Conservation (phyloP, 1,284 basidiomycete species). For the Trametes versicolor region DNA sequence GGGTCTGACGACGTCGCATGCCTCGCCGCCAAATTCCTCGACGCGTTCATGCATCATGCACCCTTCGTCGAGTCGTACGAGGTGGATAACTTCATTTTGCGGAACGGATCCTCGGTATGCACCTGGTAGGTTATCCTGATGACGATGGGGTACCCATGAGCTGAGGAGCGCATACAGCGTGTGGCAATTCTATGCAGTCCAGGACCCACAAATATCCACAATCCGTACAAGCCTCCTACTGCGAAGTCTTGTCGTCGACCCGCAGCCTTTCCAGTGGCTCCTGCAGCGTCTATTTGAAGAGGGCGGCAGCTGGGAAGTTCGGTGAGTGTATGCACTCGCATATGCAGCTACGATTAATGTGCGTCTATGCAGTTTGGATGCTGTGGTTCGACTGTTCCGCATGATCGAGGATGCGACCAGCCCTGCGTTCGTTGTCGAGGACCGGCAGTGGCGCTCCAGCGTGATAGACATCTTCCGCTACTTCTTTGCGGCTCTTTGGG, state of each 20-base stretch:
- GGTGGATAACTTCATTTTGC: conserved; percentile 74
- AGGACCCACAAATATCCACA: conserved; percentile 58
- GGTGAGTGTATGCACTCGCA: conserved; percentile 45
- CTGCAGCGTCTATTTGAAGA: conserved; percentile 51
- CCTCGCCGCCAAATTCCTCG: conserved; percentile 70
- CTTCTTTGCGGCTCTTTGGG: conserved; percentile 72
- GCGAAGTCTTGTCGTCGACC: conserved; percentile 68
- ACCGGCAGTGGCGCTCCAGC: conserved; percentile 71
- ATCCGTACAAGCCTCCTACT: conserved; percentile 65
- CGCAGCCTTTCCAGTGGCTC: conserved; percentile 65
- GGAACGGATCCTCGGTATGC: conserved; percentile 63
- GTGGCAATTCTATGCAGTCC: conserved; percentile 73
- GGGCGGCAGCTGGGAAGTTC: conserved; percentile 54
- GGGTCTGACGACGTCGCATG: conserved; percentile 61
- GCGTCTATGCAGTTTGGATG: conserved; percentile 43
- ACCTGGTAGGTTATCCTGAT: conserved; percentile 55
- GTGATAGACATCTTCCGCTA: conserved; percentile 64
- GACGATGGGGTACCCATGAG: no score
- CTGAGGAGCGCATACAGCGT: conserved; percentile 51
- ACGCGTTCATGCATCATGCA: conserved; percentile 64
- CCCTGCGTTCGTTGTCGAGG: conserved; percentile 66
- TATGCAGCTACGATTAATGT: not conserved
- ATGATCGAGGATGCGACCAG: conserved; percentile 72
- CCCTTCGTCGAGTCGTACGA: conserved; percentile 69
- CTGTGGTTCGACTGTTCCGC: conserved; percentile 63